phyloP scores from a whole-genome alignment of 2,329 filamentous ascomycete genomes.

The Botrytis hyacinthi region DNA sequence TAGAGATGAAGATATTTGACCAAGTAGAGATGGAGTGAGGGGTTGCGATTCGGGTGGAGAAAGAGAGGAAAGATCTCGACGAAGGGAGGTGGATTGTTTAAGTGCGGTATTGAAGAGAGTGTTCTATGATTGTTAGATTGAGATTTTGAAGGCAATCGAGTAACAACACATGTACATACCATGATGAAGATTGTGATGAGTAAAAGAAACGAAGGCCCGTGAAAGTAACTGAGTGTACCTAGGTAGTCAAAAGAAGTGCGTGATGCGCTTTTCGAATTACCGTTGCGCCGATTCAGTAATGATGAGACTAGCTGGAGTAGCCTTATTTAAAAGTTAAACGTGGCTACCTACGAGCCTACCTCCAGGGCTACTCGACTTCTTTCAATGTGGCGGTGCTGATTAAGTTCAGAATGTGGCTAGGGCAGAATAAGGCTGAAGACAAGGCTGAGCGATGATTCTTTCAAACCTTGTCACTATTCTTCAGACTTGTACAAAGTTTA shows the following conservation, averaged over 20 bases:
- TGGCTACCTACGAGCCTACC: too few species aligned
- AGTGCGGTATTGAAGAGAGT: slow-evolving; percentile 82
- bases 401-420: background rate
- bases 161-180: background rate
- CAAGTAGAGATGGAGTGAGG: slow-evolving; percentile 60
- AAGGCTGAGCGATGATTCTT: background rate
- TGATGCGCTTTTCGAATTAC: background rate
- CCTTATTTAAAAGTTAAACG: slow-evolving; percentile 19
- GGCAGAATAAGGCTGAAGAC: background rate
- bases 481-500: background rate
- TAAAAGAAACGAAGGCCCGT: background rate
- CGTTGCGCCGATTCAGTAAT: background rate
- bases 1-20: slow-evolving; percentile 75
- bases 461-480: background rate
- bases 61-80: slow-evolving; percentile 71
- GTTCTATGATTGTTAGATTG: slow-evolving; percentile 54
- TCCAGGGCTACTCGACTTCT: background rate
- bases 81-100: slow-evolving; percentile 78
- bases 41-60: slow-evolving; percentile 50
- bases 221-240: background rate
- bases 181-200: slow-evolving; percentile 1
- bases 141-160: too few species aligned
- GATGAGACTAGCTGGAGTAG: slow-evolving; percentile 3
- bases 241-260: background rate
- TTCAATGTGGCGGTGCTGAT: slow-evolving; percentile 1